phyloP scores from a whole-genome alignment of 2,329 filamentous ascomycete species.

The Pseudogymnoascus sp. region DNA sequence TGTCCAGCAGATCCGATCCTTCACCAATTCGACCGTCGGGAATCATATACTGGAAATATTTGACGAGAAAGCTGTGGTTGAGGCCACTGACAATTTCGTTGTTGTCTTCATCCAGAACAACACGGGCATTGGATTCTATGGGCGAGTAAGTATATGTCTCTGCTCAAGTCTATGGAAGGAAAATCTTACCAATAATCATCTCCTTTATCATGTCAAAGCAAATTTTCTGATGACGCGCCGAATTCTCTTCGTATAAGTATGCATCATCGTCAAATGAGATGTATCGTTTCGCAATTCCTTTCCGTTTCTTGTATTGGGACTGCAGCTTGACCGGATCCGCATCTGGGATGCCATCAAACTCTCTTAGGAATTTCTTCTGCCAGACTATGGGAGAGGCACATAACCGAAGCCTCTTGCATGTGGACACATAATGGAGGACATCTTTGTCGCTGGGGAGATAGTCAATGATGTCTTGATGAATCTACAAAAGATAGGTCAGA shows the following conservation, averaged over 20 bases:
- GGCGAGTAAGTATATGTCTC: background rate
- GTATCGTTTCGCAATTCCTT: constrained; percentile 28
- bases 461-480: constrained; percentile 25
- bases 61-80: background rate
- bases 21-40: background rate
- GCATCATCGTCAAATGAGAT: constrained; percentile 20
- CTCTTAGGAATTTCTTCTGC: constrained; percentile 36
- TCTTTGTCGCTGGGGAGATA: constrained; percentile 34
- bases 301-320: constrained; percentile 28
- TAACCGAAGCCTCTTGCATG: constrained; percentile 34
- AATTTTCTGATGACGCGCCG: constrained; percentile 24
- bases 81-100: background rate
- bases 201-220: constrained; percentile 34
- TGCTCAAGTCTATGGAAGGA: background rate
- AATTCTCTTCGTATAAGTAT: no score
- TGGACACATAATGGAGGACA: constrained; percentile 33
- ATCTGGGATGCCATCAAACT: constrained; percentile 33
- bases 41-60: background rate
- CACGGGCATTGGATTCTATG: constrained; percentile 24
- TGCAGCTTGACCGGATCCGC: constrained; percentile 25
- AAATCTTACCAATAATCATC: constrained; percentile 37
- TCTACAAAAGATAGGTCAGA: constrained; percentile 16
- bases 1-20: background rate
- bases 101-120: constrained; percentile 8
- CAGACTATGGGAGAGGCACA: constrained; percentile 40